Base-by-base conservation (phyloP, 176 grass and related monocot genomes). In the Lolium rigidum region DNA sequence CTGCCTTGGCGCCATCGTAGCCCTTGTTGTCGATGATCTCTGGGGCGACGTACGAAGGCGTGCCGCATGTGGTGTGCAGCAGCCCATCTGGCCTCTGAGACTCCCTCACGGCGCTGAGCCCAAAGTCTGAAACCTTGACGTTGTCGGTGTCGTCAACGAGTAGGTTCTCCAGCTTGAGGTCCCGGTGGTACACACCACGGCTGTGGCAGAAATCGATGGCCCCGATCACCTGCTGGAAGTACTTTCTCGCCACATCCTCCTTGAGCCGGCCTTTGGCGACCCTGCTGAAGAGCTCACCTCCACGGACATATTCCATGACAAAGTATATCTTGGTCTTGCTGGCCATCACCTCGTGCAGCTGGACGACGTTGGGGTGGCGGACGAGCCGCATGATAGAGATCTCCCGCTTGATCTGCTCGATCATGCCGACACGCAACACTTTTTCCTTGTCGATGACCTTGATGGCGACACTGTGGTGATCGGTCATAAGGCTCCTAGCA, bases 81-180 rank as follows among this genome's bases (percentile, higher is more conserved):
- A 98, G 82, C 1, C 93, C 95, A 10, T 94, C 91, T 87, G 87
- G 26, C 86, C 93, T n/a, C 72, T 62, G 91, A 68, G 78, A 93
- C 87, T 69, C 81, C 57, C 71, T 81, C 41, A 90, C 87, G 39
- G 93, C 89, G 13, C 89, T 91, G 26, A 98, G 92, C 0, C 95
- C 91, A 59, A 98, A 98, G 48, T 98, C 91, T n/a, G 93, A 95
- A 50, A 98, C 93, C 86, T 98, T 98, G 82, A 98, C 82, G 70
- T 92, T 89, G 48, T 87, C 89, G 57, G 64, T 80, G 35, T 93
- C 87, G 58, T 98, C 91, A 13, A 95, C 39, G 71, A 95, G 90
- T 66, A 98, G 85, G 74, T 98, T 98, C 87, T 98, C 95, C 10
- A 89, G 91, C 89, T 95, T 98, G 89, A 98, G 95, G 77, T 98